Evolutionary conservation across 176 grass and related monocot species (phyloP).

Genomic region (Pontederia crassipes): DNA sequence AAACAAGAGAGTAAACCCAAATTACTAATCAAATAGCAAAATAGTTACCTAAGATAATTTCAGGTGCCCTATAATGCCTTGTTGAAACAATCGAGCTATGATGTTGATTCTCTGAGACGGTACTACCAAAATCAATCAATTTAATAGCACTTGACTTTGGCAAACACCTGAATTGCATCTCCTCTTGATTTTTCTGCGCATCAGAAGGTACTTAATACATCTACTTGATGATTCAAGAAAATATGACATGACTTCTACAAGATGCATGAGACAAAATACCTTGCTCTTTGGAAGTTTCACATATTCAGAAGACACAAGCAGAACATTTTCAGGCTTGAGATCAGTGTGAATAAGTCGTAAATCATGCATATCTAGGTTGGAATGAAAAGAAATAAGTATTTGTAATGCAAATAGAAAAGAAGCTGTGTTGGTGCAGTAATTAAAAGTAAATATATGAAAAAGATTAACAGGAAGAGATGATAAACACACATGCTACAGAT

Average conservation of each 20-base stretch:
- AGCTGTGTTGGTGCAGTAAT: not conserved
- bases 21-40: constrained; percentile 17
- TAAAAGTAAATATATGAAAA: constrained; percentile 19
- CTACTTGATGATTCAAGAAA: constrained; percentile 21
- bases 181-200: constrained; percentile 82
- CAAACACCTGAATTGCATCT: constrained; percentile 78
- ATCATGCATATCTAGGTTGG: constrained; percentile 87
- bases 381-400: constrained; percentile 28
- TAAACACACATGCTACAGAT: constrained; percentile 99
- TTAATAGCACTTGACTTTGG: constrained; percentile 98
- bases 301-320: constrained; percentile 77
- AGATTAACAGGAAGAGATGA: constrained; percentile 30
- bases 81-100: constrained; percentile 96
- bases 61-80: constrained; percentile 99
- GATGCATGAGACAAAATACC: constrained; percentile 41
- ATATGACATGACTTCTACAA: constrained; percentile 26
- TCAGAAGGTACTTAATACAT: constrained; percentile 34
- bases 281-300: constrained; percentile 75
- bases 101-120: constrained; percentile 68
- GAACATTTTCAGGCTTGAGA: constrained; percentile 99
- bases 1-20: too few species aligned
- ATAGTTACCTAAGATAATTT: constrained; percentile 96
- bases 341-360: constrained; percentile 96
- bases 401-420: constrained; percentile 30
- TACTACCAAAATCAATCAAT: constrained; percentile 99